Percentiles rank a stretch among this genome's conserved stretches.
These are phyloP conservation scores for Leishmania guyanensis DNA, from an alignment of 208 protist genomes.

Conservation along the genomic window DNA sequence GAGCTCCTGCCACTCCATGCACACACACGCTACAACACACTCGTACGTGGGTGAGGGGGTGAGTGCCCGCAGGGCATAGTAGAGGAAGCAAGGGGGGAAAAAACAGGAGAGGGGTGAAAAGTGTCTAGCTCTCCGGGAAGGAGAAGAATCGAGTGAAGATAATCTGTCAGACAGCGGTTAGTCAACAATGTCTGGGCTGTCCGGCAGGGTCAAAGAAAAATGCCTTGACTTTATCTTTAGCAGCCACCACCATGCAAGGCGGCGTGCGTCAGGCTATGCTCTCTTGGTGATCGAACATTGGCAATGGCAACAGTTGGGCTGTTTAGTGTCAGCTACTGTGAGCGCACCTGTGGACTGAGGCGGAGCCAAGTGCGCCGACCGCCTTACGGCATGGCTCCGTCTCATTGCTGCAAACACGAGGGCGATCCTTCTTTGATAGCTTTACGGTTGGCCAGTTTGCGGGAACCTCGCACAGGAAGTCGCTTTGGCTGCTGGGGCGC, in stretches of 20 bases:
- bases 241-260: background rate
- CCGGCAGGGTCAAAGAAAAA: background rate
- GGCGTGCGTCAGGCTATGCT: background rate
- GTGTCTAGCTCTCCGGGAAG: background rate
- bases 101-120: background rate
- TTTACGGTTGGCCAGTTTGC: background rate
- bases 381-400: background rate
- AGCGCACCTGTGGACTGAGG: background rate
- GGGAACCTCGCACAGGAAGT: background rate
- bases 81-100: background rate
- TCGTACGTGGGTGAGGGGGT: background rate
- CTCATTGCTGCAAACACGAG: slow-evolving; percentile 2
- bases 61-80: background rate
- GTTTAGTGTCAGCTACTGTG: background rate
- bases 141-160: background rate
- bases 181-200: background rate
- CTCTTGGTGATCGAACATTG: background rate
- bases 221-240: background rate
- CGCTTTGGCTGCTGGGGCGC: background rate
- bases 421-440: background rate
- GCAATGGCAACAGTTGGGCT: background rate
- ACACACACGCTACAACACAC: background rate
- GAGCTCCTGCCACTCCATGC: background rate
- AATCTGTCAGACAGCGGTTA: background rate
- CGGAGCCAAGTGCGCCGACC: background rate